Evolutionary conservation across 441 rosid species (phyloP).

Genomic region (Omphalea diandra): DNA sequence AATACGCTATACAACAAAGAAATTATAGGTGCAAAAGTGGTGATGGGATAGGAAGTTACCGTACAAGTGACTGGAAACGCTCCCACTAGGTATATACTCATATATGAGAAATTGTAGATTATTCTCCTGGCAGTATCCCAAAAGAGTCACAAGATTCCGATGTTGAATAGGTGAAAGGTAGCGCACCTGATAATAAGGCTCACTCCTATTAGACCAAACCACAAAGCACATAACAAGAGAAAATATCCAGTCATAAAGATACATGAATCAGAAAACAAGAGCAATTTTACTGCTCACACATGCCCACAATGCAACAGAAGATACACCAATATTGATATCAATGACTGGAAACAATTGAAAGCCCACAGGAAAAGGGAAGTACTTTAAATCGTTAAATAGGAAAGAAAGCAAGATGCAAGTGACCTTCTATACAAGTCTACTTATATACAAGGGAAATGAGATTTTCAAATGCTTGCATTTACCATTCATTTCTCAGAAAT

Average conservation of each 20-base stretch:
- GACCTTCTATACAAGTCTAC: not conserved
- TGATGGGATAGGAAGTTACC: slow-evolving; percentile 51
- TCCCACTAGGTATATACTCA: slow-evolving; percentile 63
- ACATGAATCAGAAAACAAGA: slow-evolving; percentile 11
- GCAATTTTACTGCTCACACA: too few relatives aligned
- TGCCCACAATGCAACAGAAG: not conserved
- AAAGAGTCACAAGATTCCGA: slow-evolving; percentile 54
- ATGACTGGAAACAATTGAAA: not conserved
- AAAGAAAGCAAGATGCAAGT: not conserved
- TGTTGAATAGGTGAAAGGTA: slow-evolving; percentile 62
- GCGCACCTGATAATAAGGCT: slow-evolving; percentile 43
- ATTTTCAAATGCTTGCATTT: slow-evolving; percentile 9
- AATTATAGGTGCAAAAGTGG: slow-evolving; percentile 19
- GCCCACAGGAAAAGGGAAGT: not conserved
- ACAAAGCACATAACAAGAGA: slow-evolving; percentile 21
- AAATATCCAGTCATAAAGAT: slow-evolving; percentile 11
- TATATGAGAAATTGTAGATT: slow-evolving; percentile 53
- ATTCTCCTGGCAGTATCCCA: slow-evolving; percentile 62
- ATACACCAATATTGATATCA: not conserved
- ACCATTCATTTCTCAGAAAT: not conserved
- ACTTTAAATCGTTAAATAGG: not conserved
- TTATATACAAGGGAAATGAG: not conserved
- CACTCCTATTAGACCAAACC: slow-evolving; percentile 24
- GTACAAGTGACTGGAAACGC: slow-evolving; percentile 53
- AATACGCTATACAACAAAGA: not conserved